Conservation (phyloP, 169 alveolate species). For the Prorocentrum cordatum region DNA sequence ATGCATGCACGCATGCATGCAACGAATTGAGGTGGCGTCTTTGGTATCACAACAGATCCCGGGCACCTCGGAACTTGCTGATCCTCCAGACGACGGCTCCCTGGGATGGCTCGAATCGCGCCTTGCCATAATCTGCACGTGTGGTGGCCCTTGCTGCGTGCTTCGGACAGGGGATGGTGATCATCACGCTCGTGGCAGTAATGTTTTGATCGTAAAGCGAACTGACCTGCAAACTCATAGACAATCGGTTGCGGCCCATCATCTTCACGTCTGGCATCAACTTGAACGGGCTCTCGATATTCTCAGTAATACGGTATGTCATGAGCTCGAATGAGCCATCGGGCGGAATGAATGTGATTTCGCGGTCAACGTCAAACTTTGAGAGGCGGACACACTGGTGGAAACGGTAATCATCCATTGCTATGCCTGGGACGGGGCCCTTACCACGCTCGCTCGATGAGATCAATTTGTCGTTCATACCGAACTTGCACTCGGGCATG, state of each 20-base stretch:
- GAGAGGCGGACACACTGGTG: constrained; percentile 74
- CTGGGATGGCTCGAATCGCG: constrained; percentile 81
- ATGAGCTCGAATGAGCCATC: constrained; percentile 84
- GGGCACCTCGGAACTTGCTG: too few relatives aligned
- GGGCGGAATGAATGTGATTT: constrained; percentile 90
- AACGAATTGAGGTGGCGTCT: too few relatives aligned
- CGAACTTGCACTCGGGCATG: constrained; percentile 57
- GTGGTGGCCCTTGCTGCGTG: constrained; percentile 78
- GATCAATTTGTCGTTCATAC: constrained; percentile 83
- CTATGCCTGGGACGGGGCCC: constrained; percentile 30
- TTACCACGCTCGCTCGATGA: too few relatives aligned
- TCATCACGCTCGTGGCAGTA: constrained; percentile 79
- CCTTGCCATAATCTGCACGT: constrained; percentile 76
- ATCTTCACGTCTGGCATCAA: constrained; percentile 77
- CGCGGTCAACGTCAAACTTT: constrained; percentile 84
- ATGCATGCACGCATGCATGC: too few relatives aligned
- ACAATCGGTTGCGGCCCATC: constrained; percentile 78
- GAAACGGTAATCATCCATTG: constrained; percentile 45
- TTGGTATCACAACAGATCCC: too few relatives aligned
- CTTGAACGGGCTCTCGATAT: constrained; percentile 85
- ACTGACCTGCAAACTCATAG: constrained; percentile 78
- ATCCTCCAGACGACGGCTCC: constrained; percentile 83
- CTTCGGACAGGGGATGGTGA: constrained; percentile 83
- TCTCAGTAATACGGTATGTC: constrained; percentile 84
- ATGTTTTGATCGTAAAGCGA: constrained; percentile 77